These are phyloP conservation scores for Neurospora sp. DNA, from an alignment of 495 filamentous ascomycete species.

Conservation along the genomic window DNA sequence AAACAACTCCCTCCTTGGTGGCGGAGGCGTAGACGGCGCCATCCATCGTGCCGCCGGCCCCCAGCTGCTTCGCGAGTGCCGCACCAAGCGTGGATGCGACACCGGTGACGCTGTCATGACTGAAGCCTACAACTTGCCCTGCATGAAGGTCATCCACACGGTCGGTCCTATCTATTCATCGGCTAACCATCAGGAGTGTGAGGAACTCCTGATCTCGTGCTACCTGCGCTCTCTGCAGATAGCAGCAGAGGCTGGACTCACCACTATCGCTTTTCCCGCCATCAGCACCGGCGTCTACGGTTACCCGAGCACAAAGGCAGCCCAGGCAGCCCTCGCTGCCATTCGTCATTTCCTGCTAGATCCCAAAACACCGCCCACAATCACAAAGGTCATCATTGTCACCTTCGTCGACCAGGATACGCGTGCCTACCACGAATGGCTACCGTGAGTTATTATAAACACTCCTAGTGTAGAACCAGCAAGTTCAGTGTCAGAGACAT, in stretches of 20 bases:
- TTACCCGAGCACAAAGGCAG: conserved; percentile 68
- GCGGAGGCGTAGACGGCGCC: conserved; percentile 79
- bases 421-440: conserved; percentile 50
- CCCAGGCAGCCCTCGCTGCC: conserved; percentile 53
- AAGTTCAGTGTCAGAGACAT: neutral
- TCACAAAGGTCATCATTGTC: conserved; percentile 73
- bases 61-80: conserved; percentile 57
- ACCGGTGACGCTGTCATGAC: conserved; percentile 84
- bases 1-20: conserved; percentile 67
- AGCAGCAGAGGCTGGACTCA: conserved; percentile 53
- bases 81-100: conserved; percentile 53
- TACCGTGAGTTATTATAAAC: conserved; percentile 54
- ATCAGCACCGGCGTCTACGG: conserved; percentile 87
- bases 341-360: conserved; percentile 60
- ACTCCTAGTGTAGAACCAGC: no score
- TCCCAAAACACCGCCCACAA: conserved; percentile 37
- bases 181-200: conserved; percentile 28
- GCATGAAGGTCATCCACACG: conserved; percentile 72
- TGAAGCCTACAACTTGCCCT: conserved; percentile 61
- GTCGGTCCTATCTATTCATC: conserved; percentile 75
- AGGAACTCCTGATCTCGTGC: conserved; percentile 50
- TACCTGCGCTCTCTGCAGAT: conserved; percentile 67
- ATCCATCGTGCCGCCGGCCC: conserved; percentile 79
- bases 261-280: conserved; percentile 69
- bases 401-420: conserved; percentile 72